Base-by-base conservation (phyloP, 2,329 filamentous ascomycete species). In the Drechslerella stenobrocha region DNA sequence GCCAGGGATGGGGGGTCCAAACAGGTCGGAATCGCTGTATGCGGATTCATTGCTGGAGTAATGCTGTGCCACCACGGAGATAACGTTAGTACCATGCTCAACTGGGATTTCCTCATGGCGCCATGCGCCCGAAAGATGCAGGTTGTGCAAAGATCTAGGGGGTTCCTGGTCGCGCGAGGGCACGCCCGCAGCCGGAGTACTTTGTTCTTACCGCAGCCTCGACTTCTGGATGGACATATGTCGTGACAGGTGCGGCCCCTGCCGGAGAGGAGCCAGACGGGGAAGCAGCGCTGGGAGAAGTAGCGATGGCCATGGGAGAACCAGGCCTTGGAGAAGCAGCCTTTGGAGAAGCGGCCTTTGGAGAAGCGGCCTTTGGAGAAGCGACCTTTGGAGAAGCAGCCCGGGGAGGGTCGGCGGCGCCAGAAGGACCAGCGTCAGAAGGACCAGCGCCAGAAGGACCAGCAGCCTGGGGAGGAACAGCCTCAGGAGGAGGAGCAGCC, bases 11-110 rank as follows among this genome's bases (percentile, higher is more conserved):
- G 26, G 18, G 9, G 15, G 8, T n/a, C 30, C 52, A 2, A 42
- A 56, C 52, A 56, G 15, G 23, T 56, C 52, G 7, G 52, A 56
- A n/a, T 56, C 52, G 13, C 24, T 35, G 20, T 56, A 56, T n/a
- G 52, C 52, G 15, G 52, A 56, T 11, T 56, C 52, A 2, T 8
- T 35, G 22, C 35, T 26, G 11, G 30, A 47, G 37, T 28, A 18
- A 8, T n/a, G n/a, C 34, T 52, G 22, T 22, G 23, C 24, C 47
- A 20, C 18, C 37, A 18, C 37, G 3, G 4, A 42, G 4, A 37
- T 37, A 3, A 20, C 7, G 37, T 42, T 42, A 42, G 37, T 18
- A 18, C 22, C 15, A 3, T 4, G 3, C 37, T 42, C 4, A 42
- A 42, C 37, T 18, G 18, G 18, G 15, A 5, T 5, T 37, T 6